phyloP scores from a whole-genome alignment of 2,329 filamentous ascomycete species.

The Nannizziopsis arthrosporioides region DNA sequence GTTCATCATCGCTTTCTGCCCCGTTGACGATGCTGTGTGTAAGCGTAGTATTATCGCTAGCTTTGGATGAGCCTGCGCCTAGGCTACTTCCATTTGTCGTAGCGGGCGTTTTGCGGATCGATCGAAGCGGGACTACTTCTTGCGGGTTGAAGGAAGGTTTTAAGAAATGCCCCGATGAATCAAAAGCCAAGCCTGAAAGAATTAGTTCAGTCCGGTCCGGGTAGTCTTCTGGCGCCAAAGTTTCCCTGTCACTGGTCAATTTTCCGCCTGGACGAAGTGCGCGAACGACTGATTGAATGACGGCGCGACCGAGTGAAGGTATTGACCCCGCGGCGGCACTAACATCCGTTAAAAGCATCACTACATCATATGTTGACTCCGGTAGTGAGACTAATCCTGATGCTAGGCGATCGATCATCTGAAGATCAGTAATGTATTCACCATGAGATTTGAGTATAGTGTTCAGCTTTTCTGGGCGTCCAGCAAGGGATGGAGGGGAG shows the following conservation, averaged over 20 bases:
- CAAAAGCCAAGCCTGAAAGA: slow-evolving; percentile 60
- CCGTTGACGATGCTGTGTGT: slow-evolving; percentile 39
- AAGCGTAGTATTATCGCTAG: slow-evolving; percentile 51
- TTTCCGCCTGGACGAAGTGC: slow-evolving; percentile 59
- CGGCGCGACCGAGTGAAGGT: slow-evolving; percentile 52
- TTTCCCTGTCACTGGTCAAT: slow-evolving; percentile 34
- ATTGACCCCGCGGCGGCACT: slow-evolving; percentile 44
- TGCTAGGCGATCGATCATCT: slow-evolving; percentile 92
- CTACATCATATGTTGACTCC: slow-evolving; percentile 63
- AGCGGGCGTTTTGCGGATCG: slow-evolving; percentile 49
- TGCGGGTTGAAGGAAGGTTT: slow-evolving; percentile 55
- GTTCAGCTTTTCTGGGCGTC: slow-evolving; percentile 67
- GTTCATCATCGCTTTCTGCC: slow-evolving; percentile 59
- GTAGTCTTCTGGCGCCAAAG: slow-evolving; percentile 18
- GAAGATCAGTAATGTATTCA: slow-evolving; percentile 68
- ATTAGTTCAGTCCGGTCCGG: slow-evolving; percentile 65
- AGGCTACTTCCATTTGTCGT: neutral
- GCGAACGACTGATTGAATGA: slow-evolving; percentile 57
- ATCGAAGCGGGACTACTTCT: slow-evolving; percentile 50
- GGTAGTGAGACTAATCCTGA: slow-evolving; percentile 70
- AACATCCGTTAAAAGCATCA: slow-evolving; percentile 72
- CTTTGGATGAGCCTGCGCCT: slow-evolving; percentile 54
- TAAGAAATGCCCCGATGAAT: slow-evolving; percentile 52
- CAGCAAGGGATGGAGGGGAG: slow-evolving; percentile 78
- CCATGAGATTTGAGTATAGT: slow-evolving; percentile 61